Conservation (phyloP, 192 early-diverging fungal species). For the Linnemannia schmuckeri region DNA sequence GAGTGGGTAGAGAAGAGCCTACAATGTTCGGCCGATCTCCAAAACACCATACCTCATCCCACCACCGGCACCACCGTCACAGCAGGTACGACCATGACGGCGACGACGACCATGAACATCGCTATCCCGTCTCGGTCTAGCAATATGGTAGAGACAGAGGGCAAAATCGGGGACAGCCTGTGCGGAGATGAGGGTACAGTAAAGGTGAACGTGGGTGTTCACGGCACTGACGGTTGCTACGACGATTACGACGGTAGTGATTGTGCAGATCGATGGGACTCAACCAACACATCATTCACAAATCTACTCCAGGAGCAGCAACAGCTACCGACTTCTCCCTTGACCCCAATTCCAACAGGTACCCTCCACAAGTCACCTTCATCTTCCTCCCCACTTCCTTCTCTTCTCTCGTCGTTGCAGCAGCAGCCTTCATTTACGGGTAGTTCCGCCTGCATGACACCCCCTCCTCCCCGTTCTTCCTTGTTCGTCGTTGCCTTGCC, state of each 20-base stretch:
- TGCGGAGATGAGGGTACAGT: not conserved
- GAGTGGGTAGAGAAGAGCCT: not conserved
- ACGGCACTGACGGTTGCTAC: too few species aligned
- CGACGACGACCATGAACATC: not conserved
- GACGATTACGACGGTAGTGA: not conserved
- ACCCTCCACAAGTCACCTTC: not conserved
- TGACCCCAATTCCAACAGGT: constrained; percentile 24
- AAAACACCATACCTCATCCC: not conserved
- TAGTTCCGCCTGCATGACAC: not conserved
- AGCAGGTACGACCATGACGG: not conserved
- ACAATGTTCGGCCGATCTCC: not conserved
- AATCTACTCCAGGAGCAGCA: not conserved
- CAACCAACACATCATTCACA: not conserved
- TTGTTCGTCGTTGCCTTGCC: not conserved
- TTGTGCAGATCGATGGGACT: not conserved
- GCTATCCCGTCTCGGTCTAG: not conserved
- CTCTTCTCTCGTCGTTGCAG: not conserved
- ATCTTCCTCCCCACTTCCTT: not conserved
- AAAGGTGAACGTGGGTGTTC: not conserved
- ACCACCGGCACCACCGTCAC: not conserved
- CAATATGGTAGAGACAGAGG: not conserved
- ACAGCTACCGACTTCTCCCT: constrained; percentile 4
- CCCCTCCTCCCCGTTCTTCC: not conserved
- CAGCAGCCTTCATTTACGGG: not conserved
- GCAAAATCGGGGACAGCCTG: not conserved